Evolutionary conservation across 225 moss, liverwort and hornwort genomes (phyloP).

Genomic region (Asterella californica): DNA sequence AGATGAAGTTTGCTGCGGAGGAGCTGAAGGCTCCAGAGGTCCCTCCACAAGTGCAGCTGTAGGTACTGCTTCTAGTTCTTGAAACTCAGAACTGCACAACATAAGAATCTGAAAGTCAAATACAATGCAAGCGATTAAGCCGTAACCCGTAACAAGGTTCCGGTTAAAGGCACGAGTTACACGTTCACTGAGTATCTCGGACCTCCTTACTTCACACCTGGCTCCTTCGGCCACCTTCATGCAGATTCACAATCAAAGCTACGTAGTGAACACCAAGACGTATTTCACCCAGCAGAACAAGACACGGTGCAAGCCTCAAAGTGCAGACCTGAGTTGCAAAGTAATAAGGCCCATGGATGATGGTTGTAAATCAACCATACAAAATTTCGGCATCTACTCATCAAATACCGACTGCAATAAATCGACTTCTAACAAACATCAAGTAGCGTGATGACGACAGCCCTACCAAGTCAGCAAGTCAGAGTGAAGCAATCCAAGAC

Average conservation of each 20-base stretch:
- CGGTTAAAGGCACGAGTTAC: neutral
- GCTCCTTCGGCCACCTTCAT: neutral
- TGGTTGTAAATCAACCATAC: too few relatives aligned
- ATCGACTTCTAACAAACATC: neutral
- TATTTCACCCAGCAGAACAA: neutral
- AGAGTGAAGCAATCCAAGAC: too few relatives aligned
- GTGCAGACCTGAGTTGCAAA: neutral
- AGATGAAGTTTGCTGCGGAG: constrained; percentile 46
- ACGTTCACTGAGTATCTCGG: neutral
- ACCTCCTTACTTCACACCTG: neutral
- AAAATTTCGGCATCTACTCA: neutral
- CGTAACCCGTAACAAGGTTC: neutral
- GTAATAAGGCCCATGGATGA: neutral
- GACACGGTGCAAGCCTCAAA: neutral
- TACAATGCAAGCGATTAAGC: neutral
- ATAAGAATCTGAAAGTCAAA: neutral
- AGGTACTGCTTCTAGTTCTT: constrained; percentile 81
- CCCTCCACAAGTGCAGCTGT: constrained; percentile 84
- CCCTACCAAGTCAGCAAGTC: too few relatives aligned
- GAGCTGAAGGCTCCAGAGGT: constrained; percentile 71
- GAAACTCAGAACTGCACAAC: constrained; percentile 73
- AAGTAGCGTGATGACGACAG: neutral
- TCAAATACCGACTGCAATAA: neutral
- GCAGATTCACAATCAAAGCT: too few relatives aligned
- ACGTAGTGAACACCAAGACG: too few relatives aligned